These are phyloP conservation scores for Aspergillus olivimuriae DNA, from an alignment of 495 filamentous ascomycete species.

Conservation along the genomic window DNA sequence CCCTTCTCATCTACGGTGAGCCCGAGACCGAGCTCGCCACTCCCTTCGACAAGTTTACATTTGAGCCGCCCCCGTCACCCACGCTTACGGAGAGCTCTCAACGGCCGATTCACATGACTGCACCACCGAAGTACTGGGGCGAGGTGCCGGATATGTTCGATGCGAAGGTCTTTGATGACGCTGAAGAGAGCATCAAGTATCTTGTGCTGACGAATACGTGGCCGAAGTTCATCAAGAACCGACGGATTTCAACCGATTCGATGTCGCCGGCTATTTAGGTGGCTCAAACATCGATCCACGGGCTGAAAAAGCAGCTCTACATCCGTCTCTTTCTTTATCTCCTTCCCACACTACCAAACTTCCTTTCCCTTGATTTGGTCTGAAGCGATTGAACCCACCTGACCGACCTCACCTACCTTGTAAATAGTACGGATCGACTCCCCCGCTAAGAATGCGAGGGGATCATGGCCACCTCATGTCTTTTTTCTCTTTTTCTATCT, in stretches of 20 bases:
- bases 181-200: conserved; percentile 58
- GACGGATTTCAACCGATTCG: conserved; percentile 5
- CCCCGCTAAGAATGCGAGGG: too few species aligned
- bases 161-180: conserved; percentile 49
- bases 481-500: too few species aligned
- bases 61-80: conserved; percentile 12
- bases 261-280: neutral
- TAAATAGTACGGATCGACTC: too few species aligned
- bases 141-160: conserved; percentile 47
- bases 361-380: too few species aligned
- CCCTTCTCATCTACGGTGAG: conserved; percentile 27
- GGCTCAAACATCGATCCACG: neutral
- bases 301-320: neutral
- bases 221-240: conserved; percentile 50
- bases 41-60: conserved; percentile 24
- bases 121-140: conserved; percentile 25
- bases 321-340: neutral
- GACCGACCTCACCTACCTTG: too few species aligned
- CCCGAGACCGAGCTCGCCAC: conserved; percentile 21
- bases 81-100: conserved; percentile 16
- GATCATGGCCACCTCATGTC: too few species aligned
- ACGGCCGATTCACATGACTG: conserved; percentile 10
- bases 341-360: too few species aligned
- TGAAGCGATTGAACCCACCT: too few species aligned
- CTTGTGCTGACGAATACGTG: conserved; percentile 66